Percentiles rank a stretch among this genome's conserved stretches.
Conservation (phyloP, 352 stramenopile genomes). For the Pythium periplocum region DNA sequence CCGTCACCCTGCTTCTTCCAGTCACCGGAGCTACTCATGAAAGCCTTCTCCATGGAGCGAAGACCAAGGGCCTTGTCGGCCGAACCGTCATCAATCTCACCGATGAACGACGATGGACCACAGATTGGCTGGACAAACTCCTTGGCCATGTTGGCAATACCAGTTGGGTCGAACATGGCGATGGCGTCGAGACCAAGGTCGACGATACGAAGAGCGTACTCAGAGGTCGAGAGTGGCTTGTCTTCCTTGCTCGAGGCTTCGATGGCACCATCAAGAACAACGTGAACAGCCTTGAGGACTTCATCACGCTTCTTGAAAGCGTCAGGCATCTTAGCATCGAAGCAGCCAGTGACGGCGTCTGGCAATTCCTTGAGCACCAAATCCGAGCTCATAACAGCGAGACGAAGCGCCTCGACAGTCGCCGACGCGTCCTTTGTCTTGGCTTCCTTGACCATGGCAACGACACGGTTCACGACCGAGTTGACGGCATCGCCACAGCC, state of each 20-base stretch:
- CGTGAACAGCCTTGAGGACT: conserved; percentile 24
- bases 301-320: conserved; percentile 16
- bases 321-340: conserved; percentile 25
- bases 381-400: not conserved
- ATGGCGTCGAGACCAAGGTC: conserved; percentile 40
- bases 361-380: conserved; percentile 7
- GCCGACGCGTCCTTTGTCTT: conserved; percentile 10
- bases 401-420: conserved; percentile 1
- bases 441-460: conserved; percentile 8
- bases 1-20: conserved; percentile 42
- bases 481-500: conserved; percentile 15
- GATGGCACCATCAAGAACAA: conserved; percentile 34
- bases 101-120: conserved; percentile 37
- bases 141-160: conserved; percentile 31
- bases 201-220: conserved; percentile 18
- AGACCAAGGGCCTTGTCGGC: conserved; percentile 37
- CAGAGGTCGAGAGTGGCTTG: conserved; percentile 13
- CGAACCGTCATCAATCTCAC: conserved; percentile 42
- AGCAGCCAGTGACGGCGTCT: not conserved
- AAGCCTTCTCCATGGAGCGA: conserved; percentile 31
- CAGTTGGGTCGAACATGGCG: conserved; percentile 38
- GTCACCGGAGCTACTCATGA: conserved; percentile 29
- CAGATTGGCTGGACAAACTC: conserved; percentile 56
- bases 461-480: conserved; percentile 11
- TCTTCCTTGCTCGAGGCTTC: conserved; percentile 24